phyloP scores from a whole-genome alignment of 1,139 yeast genomes.

The Hyphopichia khmerensis region DNA sequence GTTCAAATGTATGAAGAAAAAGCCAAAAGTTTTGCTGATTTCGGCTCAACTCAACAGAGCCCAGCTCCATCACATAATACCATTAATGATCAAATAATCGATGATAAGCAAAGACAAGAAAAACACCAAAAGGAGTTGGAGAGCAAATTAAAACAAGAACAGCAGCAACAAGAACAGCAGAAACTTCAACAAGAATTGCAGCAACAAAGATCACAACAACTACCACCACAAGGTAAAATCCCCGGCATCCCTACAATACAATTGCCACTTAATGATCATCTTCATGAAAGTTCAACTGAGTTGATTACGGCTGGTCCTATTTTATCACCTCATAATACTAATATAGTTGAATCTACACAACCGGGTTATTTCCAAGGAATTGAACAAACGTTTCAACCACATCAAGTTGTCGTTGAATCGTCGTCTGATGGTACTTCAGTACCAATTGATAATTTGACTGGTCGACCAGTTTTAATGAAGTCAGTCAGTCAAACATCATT shows the following conservation, averaged over 20 bases:
- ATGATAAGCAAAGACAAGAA: background rate
- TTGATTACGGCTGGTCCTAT: conserved; percentile 56
- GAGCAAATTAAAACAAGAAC: background rate
- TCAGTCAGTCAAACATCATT: conserved; percentile 64
- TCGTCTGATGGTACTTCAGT: conserved; percentile 52
- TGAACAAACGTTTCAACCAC: conserved; percentile 51
- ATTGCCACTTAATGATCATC: conserved; percentile 19
- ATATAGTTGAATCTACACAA: conserved; percentile 17
- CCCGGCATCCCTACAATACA: background rate
- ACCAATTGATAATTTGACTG: conserved; percentile 68
- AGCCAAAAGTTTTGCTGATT: conserved; percentile 16
- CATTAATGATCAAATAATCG: background rate
- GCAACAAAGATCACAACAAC: background rate
- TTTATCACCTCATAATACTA: conserved; percentile 41
- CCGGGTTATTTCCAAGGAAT: conserved; percentile 21
- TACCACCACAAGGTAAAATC: background rate
- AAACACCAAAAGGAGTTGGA: background rate
- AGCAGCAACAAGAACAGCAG: background rate
- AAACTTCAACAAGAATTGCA: background rate
- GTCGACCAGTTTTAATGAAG: conserved; percentile 66
- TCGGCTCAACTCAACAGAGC: conserved; percentile 16
- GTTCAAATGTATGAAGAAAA: conserved; percentile 46
- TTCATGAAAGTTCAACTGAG: conserved; percentile 53
- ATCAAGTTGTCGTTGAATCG: conserved; percentile 64
- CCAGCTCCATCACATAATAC: conserved; percentile 21